A percentile compares a stretch with the other conserved stretches of the same genome.
Conservation (phyloP, 768 basidiomycete species). For the Lactifluus rugatus region DNA sequence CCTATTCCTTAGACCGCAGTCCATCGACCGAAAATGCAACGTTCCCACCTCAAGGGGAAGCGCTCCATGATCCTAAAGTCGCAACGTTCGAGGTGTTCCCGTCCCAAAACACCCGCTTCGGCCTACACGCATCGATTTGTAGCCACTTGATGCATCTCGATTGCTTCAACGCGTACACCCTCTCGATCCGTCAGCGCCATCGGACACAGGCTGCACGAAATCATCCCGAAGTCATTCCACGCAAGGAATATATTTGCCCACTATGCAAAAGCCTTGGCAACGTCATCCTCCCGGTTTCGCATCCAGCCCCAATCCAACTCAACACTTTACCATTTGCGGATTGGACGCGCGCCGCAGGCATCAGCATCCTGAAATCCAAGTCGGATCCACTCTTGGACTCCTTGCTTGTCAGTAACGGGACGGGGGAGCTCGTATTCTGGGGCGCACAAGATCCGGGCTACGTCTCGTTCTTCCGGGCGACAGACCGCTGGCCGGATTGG, state of each 20-base stretch:
- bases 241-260: slow-evolving; percentile 94
- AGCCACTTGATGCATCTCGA: slow-evolving; percentile 96
- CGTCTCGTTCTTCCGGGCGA: slow-evolving; percentile 40
- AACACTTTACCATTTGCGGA: slow-evolving; percentile 65
- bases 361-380: slow-evolving; percentile 78
- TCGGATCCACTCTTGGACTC: slow-evolving; percentile 64
- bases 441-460: slow-evolving; percentile 72
- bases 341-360: slow-evolving; percentile 85
- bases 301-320: slow-evolving; percentile 37
- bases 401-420: slow-evolving; percentile 67
- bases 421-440: slow-evolving; percentile 87
- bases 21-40: slow-evolving; percentile 27
- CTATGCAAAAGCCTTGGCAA: slow-evolving; percentile 96
- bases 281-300: slow-evolving; percentile 75
- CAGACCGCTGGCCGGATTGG: slow-evolving; percentile 42
- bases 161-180: slow-evolving; percentile 86
- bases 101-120: slow-evolving; percentile 64
- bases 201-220: slow-evolving; percentile 82
- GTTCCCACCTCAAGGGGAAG: slow-evolving; percentile 45
- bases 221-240: slow-evolving; percentile 88
- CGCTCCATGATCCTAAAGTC: slow-evolving; percentile 38
- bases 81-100: slow-evolving; percentile 69
- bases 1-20: slow-evolving; percentile 55
- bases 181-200: slow-evolving; percentile 81
- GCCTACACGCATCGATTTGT: slow-evolving; percentile 80